Percentiles rank a stretch among this genome's conserved stretches.
Evolutionary conservation across 116 monocot genomes (phyloP).

Genomic region (Trichopus zeylanicus): DNA sequence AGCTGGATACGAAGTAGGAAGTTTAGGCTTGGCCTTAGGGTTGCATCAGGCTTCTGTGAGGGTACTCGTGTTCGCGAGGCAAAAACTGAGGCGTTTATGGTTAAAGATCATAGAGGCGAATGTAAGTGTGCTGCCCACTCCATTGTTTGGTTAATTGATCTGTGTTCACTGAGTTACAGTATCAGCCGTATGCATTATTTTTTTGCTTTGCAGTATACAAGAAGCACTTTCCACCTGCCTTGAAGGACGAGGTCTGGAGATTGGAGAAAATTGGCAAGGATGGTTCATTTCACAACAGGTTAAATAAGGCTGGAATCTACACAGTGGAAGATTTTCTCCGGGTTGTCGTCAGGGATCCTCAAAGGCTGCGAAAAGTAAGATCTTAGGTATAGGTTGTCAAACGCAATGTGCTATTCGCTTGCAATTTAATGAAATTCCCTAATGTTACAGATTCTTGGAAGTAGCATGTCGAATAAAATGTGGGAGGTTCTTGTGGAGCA

Average conservation of each 20-base stretch:
- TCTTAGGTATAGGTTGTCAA: not conserved
- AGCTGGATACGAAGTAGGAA: slow-evolving; percentile 91
- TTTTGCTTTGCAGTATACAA: slow-evolving; percentile 55
- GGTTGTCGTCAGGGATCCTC: slow-evolving; percentile 53
- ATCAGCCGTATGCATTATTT: too few species aligned
- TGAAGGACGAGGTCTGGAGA: slow-evolving; percentile 91
- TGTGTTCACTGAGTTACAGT: too few species aligned
- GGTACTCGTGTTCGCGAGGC: slow-evolving; percentile 58
- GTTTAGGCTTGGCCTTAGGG: slow-evolving; percentile 65
- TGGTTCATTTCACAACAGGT: slow-evolving; percentile 82
- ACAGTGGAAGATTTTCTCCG: slow-evolving; percentile 87
- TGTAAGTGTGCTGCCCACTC: too few species aligned
- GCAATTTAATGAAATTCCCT: not conserved
- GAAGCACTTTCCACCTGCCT: slow-evolving; percentile 84
- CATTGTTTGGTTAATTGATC: too few species aligned
- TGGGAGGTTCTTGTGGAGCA: slow-evolving; percentile 97
- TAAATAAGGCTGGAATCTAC: slow-evolving; percentile 50
- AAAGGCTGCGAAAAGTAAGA: slow-evolving; percentile 62
- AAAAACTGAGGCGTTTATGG: slow-evolving; percentile 67
- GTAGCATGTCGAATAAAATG: slow-evolving; percentile 98
- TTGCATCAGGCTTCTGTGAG: slow-evolving; percentile 50
- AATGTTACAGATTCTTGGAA: slow-evolving; percentile 69
- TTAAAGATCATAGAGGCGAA: slow-evolving; percentile 79
- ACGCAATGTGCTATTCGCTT: too few species aligned
- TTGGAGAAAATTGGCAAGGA: slow-evolving; percentile 97